These are phyloP conservation scores for Elymus sibiricus DNA, from an alignment of 176 grass and related monocot genomes.

Conservation along the genomic window DNA sequence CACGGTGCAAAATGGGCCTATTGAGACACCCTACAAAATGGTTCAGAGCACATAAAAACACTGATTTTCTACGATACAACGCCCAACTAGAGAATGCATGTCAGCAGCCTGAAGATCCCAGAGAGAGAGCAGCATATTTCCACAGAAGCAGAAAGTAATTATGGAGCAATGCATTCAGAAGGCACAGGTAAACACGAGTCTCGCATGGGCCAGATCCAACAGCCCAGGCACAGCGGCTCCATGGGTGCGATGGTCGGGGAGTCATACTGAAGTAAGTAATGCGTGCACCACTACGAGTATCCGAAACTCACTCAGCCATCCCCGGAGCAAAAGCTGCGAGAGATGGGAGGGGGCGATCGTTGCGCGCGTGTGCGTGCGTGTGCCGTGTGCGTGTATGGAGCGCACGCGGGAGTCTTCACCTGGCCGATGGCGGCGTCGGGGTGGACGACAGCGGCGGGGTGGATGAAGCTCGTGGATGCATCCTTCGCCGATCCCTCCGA, in stretches of 20 bases:
- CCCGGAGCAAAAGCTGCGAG: background rate
- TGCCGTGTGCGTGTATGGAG: background rate
- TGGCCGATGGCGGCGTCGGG: slow-evolving; percentile 66
- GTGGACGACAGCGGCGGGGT: slow-evolving; percentile 59
- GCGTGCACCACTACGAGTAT: background rate
- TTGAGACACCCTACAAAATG: slow-evolving; percentile 47
- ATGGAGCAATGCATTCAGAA: background rate
- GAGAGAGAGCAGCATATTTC: background rate
- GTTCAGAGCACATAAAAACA: slow-evolving; percentile 6
- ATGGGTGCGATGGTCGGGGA: background rate
- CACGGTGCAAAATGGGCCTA: slow-evolving; percentile 83
- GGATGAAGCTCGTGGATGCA: slow-evolving; percentile 33
- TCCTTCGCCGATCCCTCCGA: slow-evolving; percentile 21
- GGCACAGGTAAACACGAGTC: slow-evolving; percentile 6
- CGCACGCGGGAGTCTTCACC: slow-evolving; percentile 29
- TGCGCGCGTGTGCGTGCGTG: background rate
- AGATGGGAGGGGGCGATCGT: background rate
- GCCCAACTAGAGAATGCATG: background rate
- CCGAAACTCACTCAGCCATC: background rate
- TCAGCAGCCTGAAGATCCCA: background rate
- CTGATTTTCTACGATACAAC: background rate
- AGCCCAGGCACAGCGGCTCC: background rate
- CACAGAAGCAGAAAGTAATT: background rate
- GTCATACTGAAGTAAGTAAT: background rate
- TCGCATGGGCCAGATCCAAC: background rate